phyloP scores from a whole-genome alignment of 768 basidiomycete species.

The Suillus sp. region DNA sequence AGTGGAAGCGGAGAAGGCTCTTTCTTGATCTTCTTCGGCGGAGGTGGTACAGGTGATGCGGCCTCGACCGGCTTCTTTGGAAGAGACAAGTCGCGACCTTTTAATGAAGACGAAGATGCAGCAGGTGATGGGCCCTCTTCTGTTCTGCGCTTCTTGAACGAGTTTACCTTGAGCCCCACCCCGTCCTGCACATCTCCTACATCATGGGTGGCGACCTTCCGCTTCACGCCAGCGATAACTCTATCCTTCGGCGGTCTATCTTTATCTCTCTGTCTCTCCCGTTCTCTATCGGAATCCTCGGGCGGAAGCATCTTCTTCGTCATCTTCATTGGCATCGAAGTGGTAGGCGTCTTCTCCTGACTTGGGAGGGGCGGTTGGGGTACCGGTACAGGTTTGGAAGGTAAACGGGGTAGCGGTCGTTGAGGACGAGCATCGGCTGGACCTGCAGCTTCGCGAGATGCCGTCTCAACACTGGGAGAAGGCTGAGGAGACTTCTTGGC shows the following conservation, averaged over 20 bases:
- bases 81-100: conserved; percentile 26
- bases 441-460: conserved; percentile 27
- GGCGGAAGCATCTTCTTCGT: conserved; percentile 27
- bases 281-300: conserved; percentile 33
- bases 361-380: conserved; percentile 25
- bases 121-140: conserved; percentile 34
- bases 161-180: conserved; percentile 14
- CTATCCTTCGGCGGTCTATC: conserved; percentile 28
- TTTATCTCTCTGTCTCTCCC: conserved; percentile 24
- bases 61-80: conserved; percentile 40
- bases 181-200: conserved; percentile 33
- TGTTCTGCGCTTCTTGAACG: conserved; percentile 46
- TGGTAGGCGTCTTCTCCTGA: conserved; percentile 28
- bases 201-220: conserved; percentile 40
- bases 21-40: conserved; percentile 38
- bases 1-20: conserved; percentile 33
- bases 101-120: conserved; percentile 14
- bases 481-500: conserved; percentile 36
- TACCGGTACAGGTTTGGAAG: conserved; percentile 37
- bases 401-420: conserved; percentile 32
- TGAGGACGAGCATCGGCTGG: conserved; percentile 33
- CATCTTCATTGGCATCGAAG: conserved; percentile 13
- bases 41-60: conserved; percentile 17
- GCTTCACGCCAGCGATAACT: conserved; percentile 35
- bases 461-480: conserved; percentile 14